Evolutionary conservation across 2,329 filamentous ascomycete species (phyloP).

Genomic region (Cryoendolithus antarcticus): DNA sequence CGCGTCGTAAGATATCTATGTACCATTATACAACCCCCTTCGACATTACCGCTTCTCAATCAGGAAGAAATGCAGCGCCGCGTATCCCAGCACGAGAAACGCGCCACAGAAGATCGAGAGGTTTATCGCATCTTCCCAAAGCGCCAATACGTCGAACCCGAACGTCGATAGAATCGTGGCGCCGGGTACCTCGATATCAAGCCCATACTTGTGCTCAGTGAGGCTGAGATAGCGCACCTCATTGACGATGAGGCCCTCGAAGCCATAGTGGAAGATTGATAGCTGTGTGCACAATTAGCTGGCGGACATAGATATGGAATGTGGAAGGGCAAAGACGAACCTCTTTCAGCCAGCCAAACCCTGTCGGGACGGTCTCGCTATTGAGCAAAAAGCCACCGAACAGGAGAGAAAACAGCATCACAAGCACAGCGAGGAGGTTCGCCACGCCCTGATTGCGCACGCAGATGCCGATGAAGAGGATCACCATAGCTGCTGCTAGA

Average conservation of each 20-base stretch:
- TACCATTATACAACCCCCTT: background rate
- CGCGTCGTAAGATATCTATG: background rate
- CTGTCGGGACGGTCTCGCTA: conserved; percentile 77
- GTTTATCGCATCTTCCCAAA: conserved; percentile 75
- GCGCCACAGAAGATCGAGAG: conserved; percentile 68
- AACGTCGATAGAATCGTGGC: conserved; percentile 90
- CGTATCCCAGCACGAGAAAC: conserved; percentile 81
- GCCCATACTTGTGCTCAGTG: conserved; percentile 85
- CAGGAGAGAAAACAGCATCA: conserved; percentile 93
- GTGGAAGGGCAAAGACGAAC: conserved; percentile 32
- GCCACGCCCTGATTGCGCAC: conserved; percentile 86
- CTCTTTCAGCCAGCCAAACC: conserved; percentile 79
- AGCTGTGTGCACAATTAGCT: conserved; percentile 37
- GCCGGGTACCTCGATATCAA: conserved; percentile 92
- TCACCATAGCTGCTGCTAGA: conserved; percentile 82
- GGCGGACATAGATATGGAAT: background rate
- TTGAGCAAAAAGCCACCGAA: conserved; percentile 93
- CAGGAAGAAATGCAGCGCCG: conserved; percentile 83
- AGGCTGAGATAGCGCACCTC: conserved; percentile 85
- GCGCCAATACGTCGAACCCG: conserved; percentile 76
- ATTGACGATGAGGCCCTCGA: conserved; percentile 93
- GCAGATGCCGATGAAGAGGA: conserved; percentile 89
- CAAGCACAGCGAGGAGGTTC: conserved; percentile 82
- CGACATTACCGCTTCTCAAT: conserved; percentile 63
- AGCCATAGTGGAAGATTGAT: conserved; percentile 96